Percentiles rank a stretch among this genome's conserved stretches.
Evolutionary conservation across 78 protist genomes (phyloP).

Genomic region (Goniomonas avonlea): DNA sequence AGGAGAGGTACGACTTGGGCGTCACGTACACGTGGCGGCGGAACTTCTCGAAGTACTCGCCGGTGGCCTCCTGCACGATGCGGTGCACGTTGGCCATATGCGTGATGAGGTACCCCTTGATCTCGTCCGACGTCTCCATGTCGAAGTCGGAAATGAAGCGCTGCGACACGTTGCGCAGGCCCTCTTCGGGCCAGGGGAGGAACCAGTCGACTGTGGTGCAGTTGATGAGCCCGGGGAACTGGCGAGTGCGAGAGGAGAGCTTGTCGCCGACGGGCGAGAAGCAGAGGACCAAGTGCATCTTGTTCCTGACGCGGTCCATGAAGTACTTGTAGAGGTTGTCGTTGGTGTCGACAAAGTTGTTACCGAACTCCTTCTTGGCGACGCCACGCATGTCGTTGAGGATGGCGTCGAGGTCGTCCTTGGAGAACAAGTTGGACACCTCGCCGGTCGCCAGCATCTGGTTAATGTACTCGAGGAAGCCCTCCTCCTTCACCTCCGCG

Average conservation of each 20-base stretch:
- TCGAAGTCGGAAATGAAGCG: constrained; percentile 37
- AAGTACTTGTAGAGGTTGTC: constrained; percentile 66
- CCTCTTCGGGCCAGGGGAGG: constrained; percentile 78
- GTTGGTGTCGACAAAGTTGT: constrained; percentile 43
- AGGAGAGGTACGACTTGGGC: constrained; percentile 81
- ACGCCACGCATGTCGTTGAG: constrained; percentile 21
- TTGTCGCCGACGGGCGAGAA: constrained; percentile 83
- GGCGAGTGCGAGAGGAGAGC: constrained; percentile 68
- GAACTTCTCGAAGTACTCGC: constrained; percentile 63
- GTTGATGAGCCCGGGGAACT: constrained; percentile 75
- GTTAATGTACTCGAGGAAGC: constrained; percentile 80
- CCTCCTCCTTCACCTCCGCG: constrained; percentile 76
- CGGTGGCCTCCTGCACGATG: constrained; percentile 27
- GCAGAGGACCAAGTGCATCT: constrained; percentile 77
- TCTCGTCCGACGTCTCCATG: constrained; percentile 46
- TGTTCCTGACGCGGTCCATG: constrained; percentile 62
- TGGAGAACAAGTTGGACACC: constrained; percentile 62
- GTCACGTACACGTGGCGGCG: constrained; percentile 76
- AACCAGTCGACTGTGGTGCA: constrained; percentile 75
- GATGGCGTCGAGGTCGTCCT: constrained; percentile 72
- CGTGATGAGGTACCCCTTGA: constrained; percentile 25
- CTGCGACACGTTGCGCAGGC: constrained; percentile 61
- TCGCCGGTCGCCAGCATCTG: constrained; percentile 67
- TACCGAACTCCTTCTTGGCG: constrained; percentile 16
- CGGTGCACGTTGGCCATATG: constrained; percentile 65